These are phyloP conservation scores for Exophiala sp. DNA, from an alignment of 2,329 filamentous ascomycete genomes.

Conservation along the genomic window DNA sequence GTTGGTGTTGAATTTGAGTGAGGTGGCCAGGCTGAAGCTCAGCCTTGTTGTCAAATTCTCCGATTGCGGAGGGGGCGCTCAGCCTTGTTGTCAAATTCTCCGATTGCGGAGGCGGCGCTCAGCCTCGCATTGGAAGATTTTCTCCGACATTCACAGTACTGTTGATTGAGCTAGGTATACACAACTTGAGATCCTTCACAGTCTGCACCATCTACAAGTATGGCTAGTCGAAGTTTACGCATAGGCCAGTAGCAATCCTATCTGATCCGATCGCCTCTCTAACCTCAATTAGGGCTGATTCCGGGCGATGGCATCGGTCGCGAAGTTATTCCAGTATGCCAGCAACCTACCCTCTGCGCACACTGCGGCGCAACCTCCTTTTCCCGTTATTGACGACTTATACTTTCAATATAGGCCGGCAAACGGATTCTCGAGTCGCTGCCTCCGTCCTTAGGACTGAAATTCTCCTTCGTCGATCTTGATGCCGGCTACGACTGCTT, in stretches of 20 bases:
- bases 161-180: background rate
- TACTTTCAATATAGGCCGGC: constrained; percentile 51
- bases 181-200: no score
- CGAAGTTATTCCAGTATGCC: constrained; percentile 79
- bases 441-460: constrained; percentile 79
- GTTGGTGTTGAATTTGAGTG: no score
- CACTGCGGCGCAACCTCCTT: constrained; percentile 7
- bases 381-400: background rate
- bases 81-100: constrained; percentile 1
- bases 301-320: constrained; percentile 97
- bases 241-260: constrained; percentile 13
- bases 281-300: constrained; percentile 62
- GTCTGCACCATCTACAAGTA: no score
- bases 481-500: constrained; percentile 92
- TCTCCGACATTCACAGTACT: constrained; percentile 1
- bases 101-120: constrained; percentile 16
- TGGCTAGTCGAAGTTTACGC: constrained; percentile 20
- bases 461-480: constrained; percentile 90
- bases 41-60: constrained; percentile 1
- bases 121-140: constrained; percentile 13
- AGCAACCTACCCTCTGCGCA: background rate
- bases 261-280: background rate
- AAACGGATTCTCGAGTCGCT: constrained; percentile 88
- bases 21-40: background rate
- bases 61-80: constrained; percentile 14